Conservation (phyloP, 306 rosid species). For the Vicia villosa region DNA sequence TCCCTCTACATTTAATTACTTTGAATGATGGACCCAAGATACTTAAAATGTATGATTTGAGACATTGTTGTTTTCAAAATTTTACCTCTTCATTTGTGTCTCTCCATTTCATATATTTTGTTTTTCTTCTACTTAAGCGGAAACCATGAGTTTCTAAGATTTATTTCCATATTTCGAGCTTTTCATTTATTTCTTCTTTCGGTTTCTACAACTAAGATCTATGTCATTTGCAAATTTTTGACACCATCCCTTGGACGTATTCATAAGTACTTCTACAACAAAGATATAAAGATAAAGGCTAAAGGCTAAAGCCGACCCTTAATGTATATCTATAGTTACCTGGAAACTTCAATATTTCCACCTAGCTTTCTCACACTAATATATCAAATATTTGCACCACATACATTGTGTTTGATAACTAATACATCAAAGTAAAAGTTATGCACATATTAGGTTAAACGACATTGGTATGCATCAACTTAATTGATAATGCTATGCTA, state of each 20-base stretch:
- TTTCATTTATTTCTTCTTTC: not conserved
- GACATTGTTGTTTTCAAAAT: not conserved
- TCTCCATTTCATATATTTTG: not conserved
- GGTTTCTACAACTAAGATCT: not conserved
- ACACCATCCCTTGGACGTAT: not conserved
- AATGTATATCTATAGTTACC: not conserved
- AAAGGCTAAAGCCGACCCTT: not conserved
- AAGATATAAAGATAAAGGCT: not conserved
- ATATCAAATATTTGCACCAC: not conserved
- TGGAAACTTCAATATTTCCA: not conserved
- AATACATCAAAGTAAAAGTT: slow-evolving; percentile 11
- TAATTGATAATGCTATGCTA: too few relatives aligned
- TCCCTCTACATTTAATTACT: too few relatives aligned
- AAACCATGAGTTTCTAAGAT: not conserved
- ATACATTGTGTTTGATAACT: not conserved
- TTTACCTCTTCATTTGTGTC: not conserved
- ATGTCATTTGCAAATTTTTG: not conserved
- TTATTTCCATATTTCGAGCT: not conserved
- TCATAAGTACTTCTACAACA: not conserved
- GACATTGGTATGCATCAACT: not conserved
- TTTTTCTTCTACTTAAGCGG: not conserved
- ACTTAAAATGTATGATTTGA: slow-evolving; percentile 5
- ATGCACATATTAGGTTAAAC: slow-evolving; percentile 20
- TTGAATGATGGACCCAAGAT: not conserved
- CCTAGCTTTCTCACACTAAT: not conserved